These are phyloP conservation scores for Aspergillus alliaceus DNA, from an alignment of 2,329 filamentous ascomycete genomes.

Conservation along the genomic window DNA sequence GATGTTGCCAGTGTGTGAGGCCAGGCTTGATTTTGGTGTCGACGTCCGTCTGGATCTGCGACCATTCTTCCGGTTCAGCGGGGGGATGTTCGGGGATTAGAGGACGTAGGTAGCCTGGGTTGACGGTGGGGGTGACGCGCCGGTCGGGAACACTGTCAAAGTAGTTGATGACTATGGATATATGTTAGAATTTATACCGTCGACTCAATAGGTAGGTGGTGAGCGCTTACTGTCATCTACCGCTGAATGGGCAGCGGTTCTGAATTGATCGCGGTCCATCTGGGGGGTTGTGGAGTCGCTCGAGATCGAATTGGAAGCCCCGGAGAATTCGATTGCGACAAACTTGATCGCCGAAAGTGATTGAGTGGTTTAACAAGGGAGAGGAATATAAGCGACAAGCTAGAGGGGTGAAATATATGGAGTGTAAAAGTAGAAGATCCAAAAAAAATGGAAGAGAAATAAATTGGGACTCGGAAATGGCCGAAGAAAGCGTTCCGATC, in stretches of 20 bases:
- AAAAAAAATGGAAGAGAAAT: too few species aligned
- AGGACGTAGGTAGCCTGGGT: slow-evolving; percentile 81
- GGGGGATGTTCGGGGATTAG: slow-evolving; percentile 71
- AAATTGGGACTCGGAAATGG: neutral
- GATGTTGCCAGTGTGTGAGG: slow-evolving; percentile 91
- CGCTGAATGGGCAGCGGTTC: slow-evolving; percentile 71
- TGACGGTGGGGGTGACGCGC: slow-evolving; percentile 72
- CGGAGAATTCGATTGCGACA: neutral
- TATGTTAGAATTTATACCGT: slow-evolving; percentile 3
- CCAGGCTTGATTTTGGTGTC: slow-evolving; percentile 85
- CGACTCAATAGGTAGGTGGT: neutral
- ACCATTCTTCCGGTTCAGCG: slow-evolving; percentile 69
- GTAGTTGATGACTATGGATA: slow-evolving; percentile 73
- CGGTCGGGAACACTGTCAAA: slow-evolving; percentile 71
- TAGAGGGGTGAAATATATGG: neutral
- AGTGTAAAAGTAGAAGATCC: too few species aligned
- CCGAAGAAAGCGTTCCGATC: neutral
- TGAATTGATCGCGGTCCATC: slow-evolving; percentile 81
- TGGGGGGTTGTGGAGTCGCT: neutral
- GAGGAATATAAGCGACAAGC: neutral
- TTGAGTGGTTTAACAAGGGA: neutral
- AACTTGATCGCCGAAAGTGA: neutral
- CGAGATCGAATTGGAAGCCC: neutral
- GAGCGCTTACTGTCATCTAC: slow-evolving; percentile 74
- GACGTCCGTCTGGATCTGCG: slow-evolving; percentile 77